Percentiles rank a stretch among this genome's conserved stretches.
Evolutionary conservation across 441 rosid genomes (phyloP).

Genomic region (Brassica hybrid): DNA sequence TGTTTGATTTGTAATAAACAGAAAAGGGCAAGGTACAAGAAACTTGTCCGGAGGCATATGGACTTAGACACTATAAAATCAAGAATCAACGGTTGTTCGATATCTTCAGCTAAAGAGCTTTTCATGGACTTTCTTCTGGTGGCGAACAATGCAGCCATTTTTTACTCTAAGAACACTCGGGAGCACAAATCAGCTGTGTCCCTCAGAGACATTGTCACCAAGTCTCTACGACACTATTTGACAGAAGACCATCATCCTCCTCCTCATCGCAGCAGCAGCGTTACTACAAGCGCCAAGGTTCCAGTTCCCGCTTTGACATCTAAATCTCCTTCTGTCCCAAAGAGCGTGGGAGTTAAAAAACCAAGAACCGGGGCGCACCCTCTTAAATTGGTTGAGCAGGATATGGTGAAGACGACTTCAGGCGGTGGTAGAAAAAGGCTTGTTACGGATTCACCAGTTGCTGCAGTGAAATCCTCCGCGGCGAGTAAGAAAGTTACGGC

Average conservation of each 20-base stretch:
- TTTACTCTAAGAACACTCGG: conserved; percentile 80
- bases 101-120: conserved; percentile 62
- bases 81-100: conserved; percentile 52
- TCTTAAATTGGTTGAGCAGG: conserved; percentile 29
- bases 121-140: conserved; percentile 77
- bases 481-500: conserved; percentile 45
- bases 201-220: conserved; percentile 64
- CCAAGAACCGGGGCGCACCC: conserved; percentile 29
- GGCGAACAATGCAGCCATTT: conserved; percentile 75
- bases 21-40: conserved; percentile 94
- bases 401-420: conserved; percentile 41
- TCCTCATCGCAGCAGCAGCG: conserved; percentile 39
- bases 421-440: conserved; percentile 43
- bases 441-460: conserved; percentile 43
- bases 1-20: conserved; percentile 39
- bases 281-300: conserved; percentile 38
- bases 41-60: conserved; percentile 68
- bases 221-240: conserved; percentile 54
- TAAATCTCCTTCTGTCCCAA: conserved; percentile 24
- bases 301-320: background rate
- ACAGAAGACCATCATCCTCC: conserved; percentile 35
- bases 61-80: conserved; percentile 77
- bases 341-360: conserved; percentile 23
- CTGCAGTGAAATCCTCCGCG: conserved; percentile 48
- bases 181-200: conserved; percentile 77